Evolutionary conservation across 1,284 basidiomycete genomes (phyloP).

Genomic region (Coniferiporia weirii): DNA sequence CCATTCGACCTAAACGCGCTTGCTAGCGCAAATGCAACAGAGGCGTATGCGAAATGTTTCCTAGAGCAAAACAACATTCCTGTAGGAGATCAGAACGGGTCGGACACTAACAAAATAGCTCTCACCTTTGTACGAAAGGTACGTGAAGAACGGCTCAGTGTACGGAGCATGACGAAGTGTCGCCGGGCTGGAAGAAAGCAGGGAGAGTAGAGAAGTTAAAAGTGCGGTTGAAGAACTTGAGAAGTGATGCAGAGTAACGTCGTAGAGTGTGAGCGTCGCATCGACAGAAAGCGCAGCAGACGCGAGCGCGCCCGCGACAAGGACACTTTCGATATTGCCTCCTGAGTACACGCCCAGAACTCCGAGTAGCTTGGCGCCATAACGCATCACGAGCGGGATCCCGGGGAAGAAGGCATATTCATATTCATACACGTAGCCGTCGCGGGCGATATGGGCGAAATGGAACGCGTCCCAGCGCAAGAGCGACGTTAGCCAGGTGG

Average conservation of each 20-base stretch:
- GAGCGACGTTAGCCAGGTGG: slow-evolving; percentile 25
- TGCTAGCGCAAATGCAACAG: slow-evolving; percentile 62
- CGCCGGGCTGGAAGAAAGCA: slow-evolving; percentile 78
- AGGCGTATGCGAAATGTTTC: slow-evolving; percentile 46
- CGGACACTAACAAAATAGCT: slow-evolving; percentile 5
- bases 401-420: slow-evolving; percentile 88
- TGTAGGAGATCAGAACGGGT: slow-evolving; percentile 23
- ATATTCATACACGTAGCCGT: slow-evolving; percentile 75
- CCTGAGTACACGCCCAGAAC: slow-evolving; percentile 4
- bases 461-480: slow-evolving; percentile 92
- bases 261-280: slow-evolving; percentile 55
- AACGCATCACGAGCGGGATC: slow-evolving; percentile 50
- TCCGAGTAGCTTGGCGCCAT: slow-evolving; percentile 27
- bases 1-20: slow-evolving; percentile 80
- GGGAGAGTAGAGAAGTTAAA: slow-evolving; percentile 61
- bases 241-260: slow-evolving; percentile 50
- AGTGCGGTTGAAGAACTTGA: slow-evolving; percentile 46
- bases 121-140: slow-evolving; percentile 69
- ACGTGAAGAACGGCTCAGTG: slow-evolving; percentile 83
- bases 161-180: slow-evolving; percentile 70
- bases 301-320: slow-evolving; percentile 26
- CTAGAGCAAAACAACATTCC: slow-evolving; percentile 59
- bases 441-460: slow-evolving; percentile 62
- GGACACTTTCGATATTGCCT: slow-evolving; percentile 15
- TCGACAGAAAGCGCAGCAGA: slow-evolving; percentile 40